Evolutionary conservation across 2,329 filamentous ascomycete genomes (phyloP).

Genomic region (Incumbomyces delicatus): DNA sequence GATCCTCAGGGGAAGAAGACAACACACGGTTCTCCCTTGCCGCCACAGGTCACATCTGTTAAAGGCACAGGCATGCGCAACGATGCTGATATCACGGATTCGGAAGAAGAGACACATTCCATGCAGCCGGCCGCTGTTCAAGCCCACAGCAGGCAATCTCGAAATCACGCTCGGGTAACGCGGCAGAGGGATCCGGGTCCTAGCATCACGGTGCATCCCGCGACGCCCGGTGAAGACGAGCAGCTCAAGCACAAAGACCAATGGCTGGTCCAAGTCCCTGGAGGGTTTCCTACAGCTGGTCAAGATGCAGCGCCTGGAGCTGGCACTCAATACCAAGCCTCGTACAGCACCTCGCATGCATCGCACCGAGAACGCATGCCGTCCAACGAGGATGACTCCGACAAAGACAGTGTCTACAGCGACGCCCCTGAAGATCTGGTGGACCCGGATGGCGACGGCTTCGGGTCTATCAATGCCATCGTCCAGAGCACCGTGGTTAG

Average conservation of each 20-base stretch:
- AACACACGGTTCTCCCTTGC: slow-evolving; percentile 50
- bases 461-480: slow-evolving; percentile 43
- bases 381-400: slow-evolving; percentile 14
- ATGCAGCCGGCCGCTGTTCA: not conserved
- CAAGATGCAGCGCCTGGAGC: not conserved
- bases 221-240: slow-evolving; percentile 33
- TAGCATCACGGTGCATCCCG: slow-evolving; percentile 36
- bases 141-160: not conserved
- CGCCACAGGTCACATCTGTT: slow-evolving; percentile 60
- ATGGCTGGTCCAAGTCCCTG: slow-evolving; percentile 44
- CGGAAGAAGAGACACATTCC: slow-evolving; percentile 7
- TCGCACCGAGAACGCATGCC: not conserved
- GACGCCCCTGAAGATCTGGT: slow-evolving; percentile 25
- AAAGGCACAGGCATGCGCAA: slow-evolving; percentile 57
- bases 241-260: slow-evolving; percentile 13
- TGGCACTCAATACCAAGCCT: not conserved
- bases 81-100: slow-evolving; percentile 37
- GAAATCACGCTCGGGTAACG: not conserved
- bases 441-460: slow-evolving; percentile 31
- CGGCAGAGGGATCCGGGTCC: slow-evolving; percentile 24
- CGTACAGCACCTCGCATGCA: not conserved
- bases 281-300: slow-evolving; percentile 43
- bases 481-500: slow-evolving; percentile 24
- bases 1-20: slow-evolving; percentile 26
- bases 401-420: slow-evolving; percentile 37